Evolutionary conservation across 352 stramenopile genomes (phyloP).

Genomic region (Plasmopara viticola): DNA sequence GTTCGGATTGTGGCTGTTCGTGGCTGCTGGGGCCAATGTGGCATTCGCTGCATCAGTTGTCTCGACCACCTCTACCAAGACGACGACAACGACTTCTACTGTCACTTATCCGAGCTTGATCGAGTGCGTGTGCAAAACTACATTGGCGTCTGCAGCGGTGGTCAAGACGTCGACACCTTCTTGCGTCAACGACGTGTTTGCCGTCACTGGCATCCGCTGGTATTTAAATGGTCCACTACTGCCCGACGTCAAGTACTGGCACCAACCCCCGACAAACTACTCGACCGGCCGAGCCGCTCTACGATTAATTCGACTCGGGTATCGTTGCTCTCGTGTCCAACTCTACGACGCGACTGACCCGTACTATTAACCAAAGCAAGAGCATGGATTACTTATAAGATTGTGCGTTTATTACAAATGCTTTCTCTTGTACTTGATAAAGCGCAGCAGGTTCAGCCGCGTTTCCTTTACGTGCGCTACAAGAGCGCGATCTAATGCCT

Average conservation of each 20-base stretch:
- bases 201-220: conserved; percentile 72
- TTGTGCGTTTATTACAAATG: conserved; percentile 43
- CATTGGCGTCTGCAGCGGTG: conserved; percentile 46
- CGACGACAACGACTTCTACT: conserved; percentile 14
- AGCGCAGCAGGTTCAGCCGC: conserved; percentile 78
- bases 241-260: conserved; percentile 59
- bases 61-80: conserved; percentile 8
- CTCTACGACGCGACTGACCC: conserved; percentile 62
- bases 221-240: conserved; percentile 64
- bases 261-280: conserved; percentile 29
- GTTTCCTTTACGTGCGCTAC: conserved; percentile 84
- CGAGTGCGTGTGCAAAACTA: conserved; percentile 70
- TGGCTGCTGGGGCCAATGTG: conserved; percentile 1
- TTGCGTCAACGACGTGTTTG: conserved; percentile 75
- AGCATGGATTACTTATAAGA: conserved; percentile 9
- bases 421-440: conserved; percentile 91
- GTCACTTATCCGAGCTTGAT: conserved; percentile 57
- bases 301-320: conserved; percentile 62
- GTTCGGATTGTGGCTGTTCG: conserved; percentile 11
- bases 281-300: conserved; percentile 47
- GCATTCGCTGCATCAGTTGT: conserved; percentile 7
- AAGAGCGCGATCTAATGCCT: conserved; percentile 69
- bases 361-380: conserved; percentile 23
- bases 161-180: conserved; percentile 36
- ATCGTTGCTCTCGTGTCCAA: conserved; percentile 54